phyloP scores from a whole-genome alignment of 768 basidiomycete genomes.

The Phaeotremella skinneri region DNA sequence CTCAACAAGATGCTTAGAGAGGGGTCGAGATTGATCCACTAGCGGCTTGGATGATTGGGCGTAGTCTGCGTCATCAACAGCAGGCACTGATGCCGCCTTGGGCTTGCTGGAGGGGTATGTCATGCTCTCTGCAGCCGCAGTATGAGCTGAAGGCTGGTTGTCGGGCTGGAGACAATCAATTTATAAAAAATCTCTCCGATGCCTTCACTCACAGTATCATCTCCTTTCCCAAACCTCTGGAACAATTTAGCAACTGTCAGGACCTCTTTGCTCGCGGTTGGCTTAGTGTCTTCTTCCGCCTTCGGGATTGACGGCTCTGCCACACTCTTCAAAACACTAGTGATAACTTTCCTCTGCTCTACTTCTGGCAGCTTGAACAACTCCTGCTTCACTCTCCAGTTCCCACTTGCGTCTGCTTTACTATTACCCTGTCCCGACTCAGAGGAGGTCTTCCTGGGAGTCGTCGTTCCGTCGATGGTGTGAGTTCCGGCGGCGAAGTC shows the following conservation, averaged over 20 bases:
- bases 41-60: constrained; percentile 5
- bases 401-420: constrained; percentile 41
- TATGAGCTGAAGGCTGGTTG: constrained; percentile 8
- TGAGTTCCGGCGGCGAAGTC: background rate
- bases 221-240: constrained; percentile 26
- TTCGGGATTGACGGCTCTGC: background rate
- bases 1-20: background rate
- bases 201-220: constrained; percentile 9
- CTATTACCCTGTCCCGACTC: constrained; percentile 2
- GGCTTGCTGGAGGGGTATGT: too few relatives aligned
- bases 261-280: constrained; percentile 2
- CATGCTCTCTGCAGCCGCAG: constrained; percentile 10
- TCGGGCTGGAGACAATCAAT: constrained; percentile 3
- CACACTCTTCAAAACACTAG: constrained; percentile 2
- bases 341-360: background rate
- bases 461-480: background rate
- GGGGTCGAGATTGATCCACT: background rate
- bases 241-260: constrained; percentile 38
- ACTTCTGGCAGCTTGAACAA: background rate
- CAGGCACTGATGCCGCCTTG: background rate
- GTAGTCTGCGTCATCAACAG: constrained; percentile 4
- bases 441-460: too few relatives aligned
- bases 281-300: background rate
- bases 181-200: background rate
- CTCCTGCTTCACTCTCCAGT: constrained; percentile 23